phyloP scores from a whole-genome alignment of 352 stramenopile genomes.

The Globisporangium radiosum region DNA sequence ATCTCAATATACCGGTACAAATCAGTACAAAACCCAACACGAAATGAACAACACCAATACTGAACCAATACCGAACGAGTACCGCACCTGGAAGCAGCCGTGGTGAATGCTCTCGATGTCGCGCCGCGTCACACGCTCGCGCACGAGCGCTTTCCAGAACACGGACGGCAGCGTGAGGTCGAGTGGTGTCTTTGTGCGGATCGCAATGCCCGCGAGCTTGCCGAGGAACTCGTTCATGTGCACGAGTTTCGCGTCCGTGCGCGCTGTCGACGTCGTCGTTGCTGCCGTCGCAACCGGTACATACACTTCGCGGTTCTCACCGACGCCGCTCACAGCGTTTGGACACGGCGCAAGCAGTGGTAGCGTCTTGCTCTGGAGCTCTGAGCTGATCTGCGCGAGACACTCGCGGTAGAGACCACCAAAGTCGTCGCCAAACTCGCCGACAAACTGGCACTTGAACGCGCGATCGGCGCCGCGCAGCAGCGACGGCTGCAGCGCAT shows the following conservation, averaged over 20 bases:
- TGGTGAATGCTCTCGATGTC: conserved; percentile 86
- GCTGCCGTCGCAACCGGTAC: conserved; percentile 62
- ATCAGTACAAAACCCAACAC: no score
- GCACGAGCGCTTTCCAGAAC: conserved; percentile 92
- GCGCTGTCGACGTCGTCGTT: conserved; percentile 23
- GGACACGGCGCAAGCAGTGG: conserved; percentile 84
- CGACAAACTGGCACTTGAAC: conserved; percentile 91
- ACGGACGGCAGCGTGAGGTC: conserved; percentile 88
- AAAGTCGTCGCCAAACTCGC: conserved; percentile 89
- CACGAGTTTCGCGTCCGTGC: conserved; percentile 38
- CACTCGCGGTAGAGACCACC: conserved; percentile 88
- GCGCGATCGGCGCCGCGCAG: conserved; percentile 78
- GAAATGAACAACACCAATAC: no score
- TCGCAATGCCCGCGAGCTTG: conserved; percentile 91
- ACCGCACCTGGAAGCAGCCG: conserved; percentile 56
- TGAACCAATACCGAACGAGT: no score
- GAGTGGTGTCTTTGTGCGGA: conserved; percentile 91
- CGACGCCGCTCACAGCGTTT: conserved; percentile 79
- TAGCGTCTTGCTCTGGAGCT: conserved; percentile 80
- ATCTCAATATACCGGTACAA: no score
- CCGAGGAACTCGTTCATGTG: conserved; percentile 93
- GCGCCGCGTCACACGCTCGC: conserved; percentile 55
- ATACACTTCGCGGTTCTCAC: conserved; percentile 87
- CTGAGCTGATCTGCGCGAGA: conserved; percentile 81
- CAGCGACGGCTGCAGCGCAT: conserved; percentile 77